Conservation (phyloP, 2,329 filamentous ascomycete genomes). For the Biscogniauxia marginata region DNA sequence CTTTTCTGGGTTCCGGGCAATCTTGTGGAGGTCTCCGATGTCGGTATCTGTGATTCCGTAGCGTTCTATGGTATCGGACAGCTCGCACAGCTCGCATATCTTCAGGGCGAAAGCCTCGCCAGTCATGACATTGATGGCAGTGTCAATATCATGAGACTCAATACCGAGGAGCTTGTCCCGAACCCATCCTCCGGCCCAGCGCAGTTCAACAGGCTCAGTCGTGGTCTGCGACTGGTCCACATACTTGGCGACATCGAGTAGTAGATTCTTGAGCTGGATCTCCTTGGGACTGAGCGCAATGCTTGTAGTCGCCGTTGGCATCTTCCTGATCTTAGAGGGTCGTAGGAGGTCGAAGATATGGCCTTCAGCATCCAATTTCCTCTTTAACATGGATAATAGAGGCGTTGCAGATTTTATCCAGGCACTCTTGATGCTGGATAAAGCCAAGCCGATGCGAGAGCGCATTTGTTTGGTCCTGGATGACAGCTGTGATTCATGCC, state of each 20-base stretch:
- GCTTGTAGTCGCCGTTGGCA: constrained; percentile 29
- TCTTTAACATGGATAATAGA: constrained; percentile 30
- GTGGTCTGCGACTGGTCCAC: constrained; percentile 54
- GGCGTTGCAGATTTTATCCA: not conserved
- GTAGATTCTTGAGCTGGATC: constrained; percentile 67
- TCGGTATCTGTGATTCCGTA: constrained; percentile 58
- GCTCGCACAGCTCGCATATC: constrained; percentile 66
- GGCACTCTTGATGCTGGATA: not conserved
- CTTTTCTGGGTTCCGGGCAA: constrained; percentile 90
- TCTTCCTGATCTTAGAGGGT: constrained; percentile 26
- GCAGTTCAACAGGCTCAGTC: constrained; percentile 59
- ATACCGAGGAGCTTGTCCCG: constrained; percentile 76
- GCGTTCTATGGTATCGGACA: constrained; percentile 57
- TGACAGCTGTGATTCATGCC: not conserved
- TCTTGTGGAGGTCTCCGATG: constrained; percentile 79
- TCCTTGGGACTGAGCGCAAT: constrained; percentile 68
- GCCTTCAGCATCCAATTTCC: constrained; percentile 25
- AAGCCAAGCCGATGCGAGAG: not conserved
- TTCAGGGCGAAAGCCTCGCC: constrained; percentile 71
- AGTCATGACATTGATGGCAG: constrained; percentile 83
- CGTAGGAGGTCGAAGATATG: constrained; percentile 15
- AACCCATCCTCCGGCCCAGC: constrained; percentile 86
- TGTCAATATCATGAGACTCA: constrained; percentile 77
- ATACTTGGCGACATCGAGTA: constrained; percentile 77
- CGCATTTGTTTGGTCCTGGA: constrained; percentile 4